phyloP scores from a whole-genome alignment of 768 basidiomycete genomes.

The Butyriboletus loyo region DNA sequence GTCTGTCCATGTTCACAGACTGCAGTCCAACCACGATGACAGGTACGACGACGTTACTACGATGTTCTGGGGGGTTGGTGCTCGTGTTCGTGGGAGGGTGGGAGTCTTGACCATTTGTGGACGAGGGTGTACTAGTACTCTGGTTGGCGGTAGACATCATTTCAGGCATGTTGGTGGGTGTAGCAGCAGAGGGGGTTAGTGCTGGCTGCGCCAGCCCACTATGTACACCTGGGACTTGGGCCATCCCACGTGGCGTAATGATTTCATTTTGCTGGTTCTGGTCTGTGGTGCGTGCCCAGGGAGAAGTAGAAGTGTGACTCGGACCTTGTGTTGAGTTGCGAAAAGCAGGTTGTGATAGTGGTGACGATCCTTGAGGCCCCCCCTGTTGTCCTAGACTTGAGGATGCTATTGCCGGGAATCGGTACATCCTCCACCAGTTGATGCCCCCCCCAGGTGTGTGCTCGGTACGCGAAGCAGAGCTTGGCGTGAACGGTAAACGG shows the following conservation, averaged over 20 bases:
- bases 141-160: slow-evolving; percentile 9
- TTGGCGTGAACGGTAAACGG: slow-evolving; percentile 27
- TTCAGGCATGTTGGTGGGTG: slow-evolving; percentile 16
- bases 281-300: slow-evolving; percentile 15
- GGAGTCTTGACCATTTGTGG: slow-evolving; percentile 14
- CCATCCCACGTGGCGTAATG: slow-evolving; percentile 10
- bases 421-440: slow-evolving; percentile 82
- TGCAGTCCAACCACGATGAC: slow-evolving; percentile 84
- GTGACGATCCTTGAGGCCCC: slow-evolving; percentile 14
- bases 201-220: slow-evolving; percentile 14
- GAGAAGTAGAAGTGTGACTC: slow-evolving; percentile 13
- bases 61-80: slow-evolving; percentile 24
- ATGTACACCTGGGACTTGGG: slow-evolving; percentile 15
- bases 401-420: slow-evolving; percentile 70
- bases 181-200: slow-evolving; percentile 8
- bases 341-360: slow-evolving; percentile 26
- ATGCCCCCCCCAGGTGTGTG: slow-evolving; percentile 45
- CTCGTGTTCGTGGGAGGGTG: slow-evolving; percentile 12
- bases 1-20: slow-evolving; percentile 55
- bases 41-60: slow-evolving; percentile 58
- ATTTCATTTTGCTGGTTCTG: slow-evolving; percentile 23
- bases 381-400: slow-evolving; percentile 25
- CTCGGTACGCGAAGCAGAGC: slow-evolving; percentile 35
- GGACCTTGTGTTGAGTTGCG: slow-evolving; percentile 20
- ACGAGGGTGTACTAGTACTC: slow-evolving; percentile 3